phyloP scores from a whole-genome alignment of 257 asterid genomes.

The Nicotiana obtusifolia region DNA sequence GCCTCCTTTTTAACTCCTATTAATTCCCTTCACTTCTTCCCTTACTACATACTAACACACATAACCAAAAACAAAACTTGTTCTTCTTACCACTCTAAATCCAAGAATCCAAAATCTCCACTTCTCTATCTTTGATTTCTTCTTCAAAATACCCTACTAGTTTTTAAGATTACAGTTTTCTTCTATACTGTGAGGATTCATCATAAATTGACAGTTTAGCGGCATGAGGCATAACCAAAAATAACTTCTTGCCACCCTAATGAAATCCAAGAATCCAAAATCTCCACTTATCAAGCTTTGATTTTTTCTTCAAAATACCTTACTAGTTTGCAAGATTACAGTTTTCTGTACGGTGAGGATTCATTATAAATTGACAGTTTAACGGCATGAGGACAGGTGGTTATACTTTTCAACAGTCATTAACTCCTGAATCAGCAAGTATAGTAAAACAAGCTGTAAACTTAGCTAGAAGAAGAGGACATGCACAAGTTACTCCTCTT shows the following conservation, averaged over 20 bases:
- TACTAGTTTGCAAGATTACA: neutral
- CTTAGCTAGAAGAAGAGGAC: constrained; percentile 81
- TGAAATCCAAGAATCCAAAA: constrained; percentile 19
- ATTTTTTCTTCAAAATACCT: neutral
- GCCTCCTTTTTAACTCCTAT: constrained; percentile 25
- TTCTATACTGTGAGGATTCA: neutral
- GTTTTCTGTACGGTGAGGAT: neutral
- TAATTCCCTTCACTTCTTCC: constrained; percentile 28
- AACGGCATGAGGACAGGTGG: constrained; percentile 70
- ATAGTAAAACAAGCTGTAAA: constrained; percentile 69
- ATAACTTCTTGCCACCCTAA: neutral
- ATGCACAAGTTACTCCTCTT: constrained; percentile 92
- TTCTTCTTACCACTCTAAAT: neutral
- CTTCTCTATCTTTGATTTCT: neutral
- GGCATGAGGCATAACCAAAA: neutral
- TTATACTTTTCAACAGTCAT: constrained; percentile 86
- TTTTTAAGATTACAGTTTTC: neutral
- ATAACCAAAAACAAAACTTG: constrained; percentile 1
- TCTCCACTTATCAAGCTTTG: neutral
- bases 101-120: neutral
- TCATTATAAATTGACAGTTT: neutral
- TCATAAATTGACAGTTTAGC: neutral
- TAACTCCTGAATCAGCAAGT: constrained; percentile 63
- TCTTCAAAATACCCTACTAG: neutral
- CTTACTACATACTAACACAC: neutral